phyloP scores from a whole-genome alignment of 805 yeast species.

The Sungouiozyma intestinalis region DNA sequence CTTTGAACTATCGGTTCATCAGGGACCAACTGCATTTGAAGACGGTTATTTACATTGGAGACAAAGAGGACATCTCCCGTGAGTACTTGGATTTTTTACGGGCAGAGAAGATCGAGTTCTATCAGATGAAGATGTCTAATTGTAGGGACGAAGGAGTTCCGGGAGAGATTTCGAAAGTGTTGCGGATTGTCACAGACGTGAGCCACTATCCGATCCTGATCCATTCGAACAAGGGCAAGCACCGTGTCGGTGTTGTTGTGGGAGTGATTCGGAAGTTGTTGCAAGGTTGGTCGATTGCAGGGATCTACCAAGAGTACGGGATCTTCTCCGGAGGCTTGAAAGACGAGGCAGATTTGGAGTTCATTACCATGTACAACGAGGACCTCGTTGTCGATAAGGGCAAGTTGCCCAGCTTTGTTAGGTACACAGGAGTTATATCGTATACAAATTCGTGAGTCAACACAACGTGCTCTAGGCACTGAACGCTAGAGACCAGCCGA shows the following conservation, averaged over 20 bases:
- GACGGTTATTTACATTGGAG: slow-evolving; percentile 78
- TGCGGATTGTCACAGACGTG: slow-evolving; percentile 45
- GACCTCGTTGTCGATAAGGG: slow-evolving; percentile 37
- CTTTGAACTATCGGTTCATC: slow-evolving; percentile 71
- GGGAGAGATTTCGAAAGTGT: slow-evolving; percentile 44
- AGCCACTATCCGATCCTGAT: slow-evolving; percentile 79
- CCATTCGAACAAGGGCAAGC: slow-evolving; percentile 97
- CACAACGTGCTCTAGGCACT: slow-evolving; percentile 44
- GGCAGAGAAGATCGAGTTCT: slow-evolving; percentile 41
- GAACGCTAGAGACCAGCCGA: slow-evolving; percentile 90
- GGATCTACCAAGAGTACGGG: slow-evolving; percentile 88
- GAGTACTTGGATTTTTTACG: slow-evolving; percentile 66
- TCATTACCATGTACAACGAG: slow-evolving; percentile 75
- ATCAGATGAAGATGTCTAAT: slow-evolving; percentile 54
- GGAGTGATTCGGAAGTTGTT: slow-evolving; percentile 77
- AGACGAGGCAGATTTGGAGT: slow-evolving; percentile 84
- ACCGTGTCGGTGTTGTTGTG: slow-evolving; percentile 86
- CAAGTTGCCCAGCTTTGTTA: slow-evolving; percentile 56
- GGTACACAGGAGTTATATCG: slow-evolving; percentile 6
- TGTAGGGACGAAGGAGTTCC: slow-evolving; percentile 67
- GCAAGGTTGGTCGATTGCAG: slow-evolving; percentile 90
- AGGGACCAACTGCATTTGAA: slow-evolving; percentile 50
- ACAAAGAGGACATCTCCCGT: slow-evolving; percentile 42
- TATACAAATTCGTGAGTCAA: not conserved
- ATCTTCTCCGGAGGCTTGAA: slow-evolving; percentile 82